Evolutionary conservation across 2,329 filamentous ascomycete genomes (phyloP).

Genomic region (Penicillium sp.): DNA sequence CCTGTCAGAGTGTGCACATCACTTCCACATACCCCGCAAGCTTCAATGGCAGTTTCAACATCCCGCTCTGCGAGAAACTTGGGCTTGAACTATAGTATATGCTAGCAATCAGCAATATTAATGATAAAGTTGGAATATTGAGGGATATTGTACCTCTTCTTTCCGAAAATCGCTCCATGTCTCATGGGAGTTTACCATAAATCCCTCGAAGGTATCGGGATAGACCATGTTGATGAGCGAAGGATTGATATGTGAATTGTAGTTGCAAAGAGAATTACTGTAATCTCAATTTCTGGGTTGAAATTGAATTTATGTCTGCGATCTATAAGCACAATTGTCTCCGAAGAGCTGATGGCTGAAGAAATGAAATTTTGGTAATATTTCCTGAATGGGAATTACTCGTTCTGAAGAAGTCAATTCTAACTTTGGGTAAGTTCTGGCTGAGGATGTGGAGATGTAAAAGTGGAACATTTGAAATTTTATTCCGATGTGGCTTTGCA

Average conservation of each 20-base stretch:
- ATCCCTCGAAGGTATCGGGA: slow-evolving; percentile 3
- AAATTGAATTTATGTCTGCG: background rate
- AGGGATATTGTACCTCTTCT: background rate
- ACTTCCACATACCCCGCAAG: slow-evolving; percentile 7
- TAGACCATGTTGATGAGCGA: slow-evolving; percentile 1
- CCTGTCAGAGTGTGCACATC: slow-evolving; percentile 4
- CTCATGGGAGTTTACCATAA: background rate
- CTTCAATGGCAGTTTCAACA: slow-evolving; percentile 4
- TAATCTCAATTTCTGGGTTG: too few relatives aligned
- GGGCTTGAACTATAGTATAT: slow-evolving; percentile 1
- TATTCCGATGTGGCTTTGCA: too few relatives aligned
- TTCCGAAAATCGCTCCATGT: slow-evolving; percentile 4
- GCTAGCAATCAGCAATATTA: background rate
- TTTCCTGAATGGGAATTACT: too few relatives aligned
- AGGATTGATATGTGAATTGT: too few relatives aligned
- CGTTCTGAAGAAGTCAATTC: too few relatives aligned
- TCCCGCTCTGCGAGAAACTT: background rate
- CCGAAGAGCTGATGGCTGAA: too few relatives aligned
- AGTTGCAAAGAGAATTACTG: too few relatives aligned
- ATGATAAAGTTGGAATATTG: background rate
- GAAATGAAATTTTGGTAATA: too few relatives aligned
- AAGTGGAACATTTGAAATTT: too few relatives aligned
- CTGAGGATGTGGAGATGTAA: too few relatives aligned
- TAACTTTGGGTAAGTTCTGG: too few relatives aligned
- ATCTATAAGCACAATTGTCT: too few relatives aligned